Percentiles rank a stretch among this genome's conserved stretches.
phyloP scores from a whole-genome alignment of 345 rosid genomes.

The Salix arbutifolia region DNA sequence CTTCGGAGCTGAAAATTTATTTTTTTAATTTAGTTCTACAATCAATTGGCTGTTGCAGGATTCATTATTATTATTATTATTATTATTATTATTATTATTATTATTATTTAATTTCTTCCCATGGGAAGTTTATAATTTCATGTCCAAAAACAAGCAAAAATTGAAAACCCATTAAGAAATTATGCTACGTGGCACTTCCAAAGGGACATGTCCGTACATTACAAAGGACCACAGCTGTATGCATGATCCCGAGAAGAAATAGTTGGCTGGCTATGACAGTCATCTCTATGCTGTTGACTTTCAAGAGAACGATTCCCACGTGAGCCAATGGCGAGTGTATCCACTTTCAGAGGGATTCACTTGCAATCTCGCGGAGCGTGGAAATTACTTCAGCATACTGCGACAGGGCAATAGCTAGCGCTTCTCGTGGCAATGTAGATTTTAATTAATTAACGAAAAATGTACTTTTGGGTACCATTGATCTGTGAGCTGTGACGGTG shows the following conservation, averaged over 20 bases:
- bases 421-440: neutral
- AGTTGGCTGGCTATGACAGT: neutral
- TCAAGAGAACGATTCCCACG: neutral
- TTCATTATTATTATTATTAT: too few relatives aligned
- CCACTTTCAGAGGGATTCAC: neutral
- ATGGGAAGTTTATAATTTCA: too few relatives aligned
- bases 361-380: neutral
- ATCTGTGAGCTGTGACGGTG: slow-evolving; percentile 1
- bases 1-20: too few relatives aligned
- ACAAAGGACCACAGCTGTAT: neutral
- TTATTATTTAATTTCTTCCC: too few relatives aligned
- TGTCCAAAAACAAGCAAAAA: too few relatives aligned
- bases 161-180: neutral
- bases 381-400: neutral
- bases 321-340: neutral
- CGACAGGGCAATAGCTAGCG: neutral
- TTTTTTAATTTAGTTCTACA: too few relatives aligned
- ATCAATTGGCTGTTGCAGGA: too few relatives aligned
- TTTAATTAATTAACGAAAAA: neutral
- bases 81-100: too few relatives aligned
- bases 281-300: neutral
- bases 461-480: neutral
- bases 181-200: neutral
- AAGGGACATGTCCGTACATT: neutral
- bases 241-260: neutral